These are phyloP conservation scores for Aspergillus sp. DNA, from an alignment of 2,329 filamentous ascomycete species.

Conservation along the genomic window DNA sequence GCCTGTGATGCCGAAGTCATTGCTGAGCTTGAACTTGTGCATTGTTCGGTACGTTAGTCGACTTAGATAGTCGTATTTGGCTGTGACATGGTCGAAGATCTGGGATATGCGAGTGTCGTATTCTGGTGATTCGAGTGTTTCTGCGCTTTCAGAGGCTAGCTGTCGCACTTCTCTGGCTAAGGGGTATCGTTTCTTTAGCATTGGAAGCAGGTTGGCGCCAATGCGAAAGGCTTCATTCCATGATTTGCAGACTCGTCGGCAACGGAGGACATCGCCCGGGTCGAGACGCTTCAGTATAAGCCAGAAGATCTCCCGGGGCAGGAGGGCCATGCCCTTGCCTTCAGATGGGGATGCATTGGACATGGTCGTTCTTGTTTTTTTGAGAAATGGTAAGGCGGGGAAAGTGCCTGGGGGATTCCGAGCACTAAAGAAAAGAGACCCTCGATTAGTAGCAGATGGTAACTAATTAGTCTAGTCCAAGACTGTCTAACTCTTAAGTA, in stretches of 20 bases:
- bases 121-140: neutral
- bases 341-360: neutral
- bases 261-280: slow-evolving; percentile 54
- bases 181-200: slow-evolving; percentile 57
- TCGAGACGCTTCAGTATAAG: slow-evolving; percentile 54
- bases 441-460: too few species aligned
- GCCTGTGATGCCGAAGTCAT: slow-evolving; percentile 38
- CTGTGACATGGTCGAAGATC: slow-evolving; percentile 54
- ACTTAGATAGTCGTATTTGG: slow-evolving; percentile 58
- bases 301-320: slow-evolving; percentile 63
- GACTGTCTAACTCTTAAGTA: too few species aligned
- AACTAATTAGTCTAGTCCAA: too few species aligned
- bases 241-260: slow-evolving; percentile 54
- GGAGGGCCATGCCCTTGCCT: slow-evolving; percentile 29
- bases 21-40: slow-evolving; percentile 49
- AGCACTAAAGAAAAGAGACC: neutral
- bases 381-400: neutral
- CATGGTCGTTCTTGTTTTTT: neutral
- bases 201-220: slow-evolving; percentile 48
- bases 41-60: slow-evolving; percentile 51
- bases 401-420: neutral
- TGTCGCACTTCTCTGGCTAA: slow-evolving; percentile 56
- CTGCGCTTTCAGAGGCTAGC: slow-evolving; percentile 15
- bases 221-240: slow-evolving; percentile 56
- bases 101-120: slow-evolving; percentile 20